phyloP scores from a whole-genome alignment of 345 rosid genomes.

The Schrenkiella parvula region DNA sequence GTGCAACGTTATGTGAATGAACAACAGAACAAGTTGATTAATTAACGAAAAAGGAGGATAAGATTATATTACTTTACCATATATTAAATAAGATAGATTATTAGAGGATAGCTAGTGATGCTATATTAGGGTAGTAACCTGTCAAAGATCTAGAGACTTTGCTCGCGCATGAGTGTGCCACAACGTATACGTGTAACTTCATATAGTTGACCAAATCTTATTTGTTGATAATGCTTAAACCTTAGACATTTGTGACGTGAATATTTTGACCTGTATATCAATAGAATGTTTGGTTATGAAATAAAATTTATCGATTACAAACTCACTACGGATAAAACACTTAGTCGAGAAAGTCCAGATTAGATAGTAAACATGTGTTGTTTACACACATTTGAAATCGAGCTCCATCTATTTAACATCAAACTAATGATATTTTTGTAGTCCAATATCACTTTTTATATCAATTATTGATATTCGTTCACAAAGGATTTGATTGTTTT shows the following conservation, averaged over 20 bases:
- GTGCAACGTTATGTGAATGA: constrained; percentile 8
- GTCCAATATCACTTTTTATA: neutral
- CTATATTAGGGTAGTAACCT: constrained; percentile 29
- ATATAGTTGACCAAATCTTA: constrained; percentile 22
- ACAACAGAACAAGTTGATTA: neutral
- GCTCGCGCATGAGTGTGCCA: constrained; percentile 29
- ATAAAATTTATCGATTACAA: neutral
- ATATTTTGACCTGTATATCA: neutral
- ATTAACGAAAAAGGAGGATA: neutral
- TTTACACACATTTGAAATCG: neutral
- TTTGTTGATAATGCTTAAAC: neutral
- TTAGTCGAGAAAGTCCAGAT: neutral
- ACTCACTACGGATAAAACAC: neutral
- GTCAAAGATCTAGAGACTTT: constrained; percentile 23
- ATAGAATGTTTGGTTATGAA: neutral
- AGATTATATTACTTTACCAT: neutral
- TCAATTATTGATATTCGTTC: neutral
- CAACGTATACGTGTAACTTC: constrained; percentile 20
- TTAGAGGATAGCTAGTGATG: constrained; percentile 16
- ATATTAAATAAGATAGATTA: neutral
- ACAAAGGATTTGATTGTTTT: neutral
- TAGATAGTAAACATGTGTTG: neutral
- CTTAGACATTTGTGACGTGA: neutral
- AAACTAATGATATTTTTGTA: neutral
- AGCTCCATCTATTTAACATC: neutral